Conservation (phyloP, 1,284 basidiomycete genomes). For the Hymenochaete sp. region DNA sequence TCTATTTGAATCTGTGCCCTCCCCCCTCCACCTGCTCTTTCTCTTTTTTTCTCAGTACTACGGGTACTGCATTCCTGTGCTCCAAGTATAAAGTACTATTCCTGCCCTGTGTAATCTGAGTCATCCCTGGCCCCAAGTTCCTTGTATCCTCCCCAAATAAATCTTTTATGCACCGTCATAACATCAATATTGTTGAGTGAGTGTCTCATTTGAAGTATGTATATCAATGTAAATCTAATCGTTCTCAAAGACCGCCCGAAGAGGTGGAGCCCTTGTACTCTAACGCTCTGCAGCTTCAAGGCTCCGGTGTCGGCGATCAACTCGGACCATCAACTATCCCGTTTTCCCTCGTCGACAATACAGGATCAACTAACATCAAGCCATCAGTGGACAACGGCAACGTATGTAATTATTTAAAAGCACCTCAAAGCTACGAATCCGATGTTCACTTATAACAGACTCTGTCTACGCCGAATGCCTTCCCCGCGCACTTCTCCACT, state of each 20-base stretch:
- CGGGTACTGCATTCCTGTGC: slow-evolving; percentile 13
- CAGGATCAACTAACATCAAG: no score
- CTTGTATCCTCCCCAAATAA: background rate
- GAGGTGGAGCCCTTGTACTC: slow-evolving; percentile 4
- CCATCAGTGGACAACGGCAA: no score
- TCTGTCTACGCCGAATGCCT: no score
- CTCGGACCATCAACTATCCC: background rate
- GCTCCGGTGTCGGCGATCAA: slow-evolving; percentile 4
- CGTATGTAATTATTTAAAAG: no score
- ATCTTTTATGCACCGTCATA: slow-evolving; percentile 8
- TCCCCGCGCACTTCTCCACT: no score
- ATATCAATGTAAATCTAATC: background rate
- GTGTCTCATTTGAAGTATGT: background rate
- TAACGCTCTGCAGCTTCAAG: slow-evolving; percentile 12
- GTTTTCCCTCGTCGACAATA: no score
- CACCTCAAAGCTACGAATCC: no score
- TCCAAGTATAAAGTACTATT: slow-evolving; percentile 7
- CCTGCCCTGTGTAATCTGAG: no score
- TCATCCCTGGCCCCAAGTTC: background rate
- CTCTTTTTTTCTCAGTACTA: no score
- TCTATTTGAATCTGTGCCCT: no score
- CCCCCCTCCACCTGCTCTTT: no score
- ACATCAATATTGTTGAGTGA: slow-evolving; percentile 14
- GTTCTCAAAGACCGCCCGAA: slow-evolving; percentile 4
- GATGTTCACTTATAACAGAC: no score